These are phyloP conservation scores for Pascua sp. DNA, from an alignment of 1,284 basidiomycete species.

Conservation along the genomic window DNA sequence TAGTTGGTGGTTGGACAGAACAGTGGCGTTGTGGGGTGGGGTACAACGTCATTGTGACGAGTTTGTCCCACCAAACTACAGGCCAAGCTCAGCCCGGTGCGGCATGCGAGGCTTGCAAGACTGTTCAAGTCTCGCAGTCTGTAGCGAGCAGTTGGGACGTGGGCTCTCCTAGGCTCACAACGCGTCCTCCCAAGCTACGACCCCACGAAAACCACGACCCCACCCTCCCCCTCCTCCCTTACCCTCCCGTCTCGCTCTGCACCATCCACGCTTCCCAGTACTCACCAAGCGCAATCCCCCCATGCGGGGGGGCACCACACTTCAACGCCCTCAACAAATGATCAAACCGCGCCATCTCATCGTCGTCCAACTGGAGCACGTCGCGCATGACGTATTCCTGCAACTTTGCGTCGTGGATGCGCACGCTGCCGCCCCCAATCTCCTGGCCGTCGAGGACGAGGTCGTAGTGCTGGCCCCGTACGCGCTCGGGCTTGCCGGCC, in stretches of 20 bases:
- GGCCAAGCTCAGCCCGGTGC: too few species aligned
- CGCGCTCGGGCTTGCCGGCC: conserved; percentile 62
- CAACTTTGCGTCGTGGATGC: conserved; percentile 81
- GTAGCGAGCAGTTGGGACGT: too few species aligned
- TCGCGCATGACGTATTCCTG: conserved; percentile 78
- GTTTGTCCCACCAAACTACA: too few species aligned
- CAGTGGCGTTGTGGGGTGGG: too few species aligned
- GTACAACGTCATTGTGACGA: too few species aligned
- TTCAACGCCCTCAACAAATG: conserved; percentile 80
- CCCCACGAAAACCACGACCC: too few species aligned
- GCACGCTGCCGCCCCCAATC: conserved; percentile 88
- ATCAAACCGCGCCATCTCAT: conserved; percentile 70
- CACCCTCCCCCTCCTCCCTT: too few species aligned
- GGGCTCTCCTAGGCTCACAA: too few species aligned
- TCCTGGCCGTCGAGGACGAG: conserved; percentile 92
- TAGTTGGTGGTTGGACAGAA: not conserved
- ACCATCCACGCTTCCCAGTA: conserved; percentile 16
- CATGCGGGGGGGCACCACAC: conserved; percentile 90
- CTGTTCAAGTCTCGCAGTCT: too few species aligned
- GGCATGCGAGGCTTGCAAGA: too few species aligned
- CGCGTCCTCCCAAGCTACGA: too few species aligned
- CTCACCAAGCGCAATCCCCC: conserved; percentile 85
- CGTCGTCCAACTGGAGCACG: conserved; percentile 70
- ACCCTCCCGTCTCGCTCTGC: too few species aligned
- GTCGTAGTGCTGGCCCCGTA: conserved; percentile 94